Conservation (phyloP, 495 filamentous ascomycete genomes). For the Penicillium turbatum region DNA sequence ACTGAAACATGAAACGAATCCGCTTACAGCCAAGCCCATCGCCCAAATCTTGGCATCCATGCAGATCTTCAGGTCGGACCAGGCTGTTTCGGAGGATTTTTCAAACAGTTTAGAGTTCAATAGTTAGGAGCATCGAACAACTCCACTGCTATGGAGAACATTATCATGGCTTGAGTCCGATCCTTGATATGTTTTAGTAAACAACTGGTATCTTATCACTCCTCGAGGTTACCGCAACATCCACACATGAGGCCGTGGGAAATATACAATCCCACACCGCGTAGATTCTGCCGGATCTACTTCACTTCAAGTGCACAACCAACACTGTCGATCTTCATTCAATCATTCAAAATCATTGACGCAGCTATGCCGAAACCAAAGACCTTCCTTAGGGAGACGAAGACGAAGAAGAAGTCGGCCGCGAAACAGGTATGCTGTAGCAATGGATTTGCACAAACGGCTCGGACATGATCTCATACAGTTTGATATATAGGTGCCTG, state of each 20-base stretch:
- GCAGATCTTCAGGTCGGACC: background rate
- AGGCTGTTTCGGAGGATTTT: background rate
- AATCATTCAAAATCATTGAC: background rate
- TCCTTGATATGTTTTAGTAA: no score
- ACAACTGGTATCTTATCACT: no score
- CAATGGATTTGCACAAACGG: background rate
- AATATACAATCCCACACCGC: background rate
- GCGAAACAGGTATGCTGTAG: slow-evolving; percentile 28
- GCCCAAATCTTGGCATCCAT: background rate
- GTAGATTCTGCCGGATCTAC: slow-evolving; percentile 6
- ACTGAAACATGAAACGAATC: background rate
- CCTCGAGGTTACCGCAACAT: no score
- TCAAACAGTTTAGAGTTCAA: background rate
- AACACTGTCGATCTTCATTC: background rate
- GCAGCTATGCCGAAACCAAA: slow-evolving; percentile 51
- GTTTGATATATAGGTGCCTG: slow-evolving; percentile 39
- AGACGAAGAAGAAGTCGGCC: slow-evolving; percentile 43
- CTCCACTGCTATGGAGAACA: no score
- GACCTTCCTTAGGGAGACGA: slow-evolving; percentile 45
- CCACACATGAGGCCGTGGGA: no score
- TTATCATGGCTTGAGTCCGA: no score
- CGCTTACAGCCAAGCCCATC: background rate
- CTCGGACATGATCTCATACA: slow-evolving; percentile 1
- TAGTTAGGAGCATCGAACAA: no score
- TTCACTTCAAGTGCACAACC: background rate